Evolutionary conservation across 257 asterid genomes (phyloP).

Genomic region (Solanum paucissectum): DNA sequence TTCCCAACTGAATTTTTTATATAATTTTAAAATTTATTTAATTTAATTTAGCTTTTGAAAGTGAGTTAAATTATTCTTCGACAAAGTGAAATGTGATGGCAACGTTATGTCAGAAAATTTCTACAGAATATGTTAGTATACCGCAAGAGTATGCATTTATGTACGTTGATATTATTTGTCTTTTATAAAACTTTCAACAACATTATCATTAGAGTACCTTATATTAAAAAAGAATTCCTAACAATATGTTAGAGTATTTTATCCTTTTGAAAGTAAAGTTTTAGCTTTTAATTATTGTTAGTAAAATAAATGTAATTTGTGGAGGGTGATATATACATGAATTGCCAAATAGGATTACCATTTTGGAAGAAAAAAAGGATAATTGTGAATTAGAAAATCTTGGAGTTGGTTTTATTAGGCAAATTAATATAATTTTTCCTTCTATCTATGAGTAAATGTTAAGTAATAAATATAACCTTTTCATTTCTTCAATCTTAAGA

Average conservation of each 20-base stretch:
- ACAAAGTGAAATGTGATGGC: not conserved
- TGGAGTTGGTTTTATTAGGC: not conserved
- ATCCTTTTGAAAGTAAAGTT: not conserved
- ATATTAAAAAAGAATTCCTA: too few species aligned
- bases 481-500: slow-evolving; percentile 14
- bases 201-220: not conserved
- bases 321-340: not conserved
- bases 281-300: not conserved
- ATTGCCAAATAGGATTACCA: not conserved
- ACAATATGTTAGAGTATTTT: not conserved
- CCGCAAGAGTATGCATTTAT: not conserved
- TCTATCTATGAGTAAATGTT: not conserved
- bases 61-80: not conserved
- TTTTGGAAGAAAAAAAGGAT: not conserved
- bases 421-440: not conserved
- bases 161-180: too few species aligned
- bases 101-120: too few species aligned
- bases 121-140: too few species aligned
- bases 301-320: not conserved
- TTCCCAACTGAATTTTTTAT: not conserved
- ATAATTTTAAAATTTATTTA: not conserved
- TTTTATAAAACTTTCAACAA: not conserved
- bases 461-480: not conserved
- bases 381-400: not conserved
- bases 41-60: not conserved